phyloP scores from a whole-genome alignment of 768 basidiomycete species.

The Lactarius trivialis region DNA sequence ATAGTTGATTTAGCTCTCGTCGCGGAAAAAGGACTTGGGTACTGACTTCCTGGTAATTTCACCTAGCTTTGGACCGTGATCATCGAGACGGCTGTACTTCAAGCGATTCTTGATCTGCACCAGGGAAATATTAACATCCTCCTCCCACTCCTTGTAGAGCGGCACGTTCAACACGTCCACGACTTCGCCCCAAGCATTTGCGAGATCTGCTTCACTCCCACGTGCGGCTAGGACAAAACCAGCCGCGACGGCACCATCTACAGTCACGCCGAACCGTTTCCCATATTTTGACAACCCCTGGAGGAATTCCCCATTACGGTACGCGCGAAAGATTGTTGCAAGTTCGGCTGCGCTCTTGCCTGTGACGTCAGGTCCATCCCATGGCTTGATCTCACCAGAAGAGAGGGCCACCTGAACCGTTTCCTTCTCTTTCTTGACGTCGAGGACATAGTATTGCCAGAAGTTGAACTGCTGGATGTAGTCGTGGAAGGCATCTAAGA shows the following conservation, averaged over 20 bases:
- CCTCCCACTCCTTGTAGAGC: constrained; percentile 81
- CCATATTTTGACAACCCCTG: constrained; percentile 52
- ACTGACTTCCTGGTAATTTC: constrained; percentile 69
- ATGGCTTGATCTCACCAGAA: constrained; percentile 41
- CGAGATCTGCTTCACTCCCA: constrained; percentile 32
- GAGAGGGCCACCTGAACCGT: constrained; percentile 50
- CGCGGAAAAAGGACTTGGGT: not conserved
- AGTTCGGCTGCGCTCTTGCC: constrained; percentile 60
- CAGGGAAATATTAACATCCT: constrained; percentile 68
- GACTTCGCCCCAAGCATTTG: constrained; percentile 64
- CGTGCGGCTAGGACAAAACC: constrained; percentile 68
- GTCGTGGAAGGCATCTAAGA: constrained; percentile 58
- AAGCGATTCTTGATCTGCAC: constrained; percentile 70
- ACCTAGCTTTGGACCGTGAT: constrained; percentile 77
- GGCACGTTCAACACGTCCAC: constrained; percentile 86
- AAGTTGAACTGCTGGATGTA: constrained; percentile 61
- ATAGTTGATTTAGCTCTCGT: constrained; percentile 6
- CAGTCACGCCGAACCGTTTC: constrained; percentile 59
- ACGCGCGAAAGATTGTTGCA: constrained; percentile 51
- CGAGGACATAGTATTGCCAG: constrained; percentile 94
- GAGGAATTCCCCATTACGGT: constrained; percentile 39
- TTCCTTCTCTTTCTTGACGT: constrained; percentile 57
- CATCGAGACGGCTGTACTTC: constrained; percentile 75
- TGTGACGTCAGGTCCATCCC: constrained; percentile 54
- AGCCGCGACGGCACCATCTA: constrained; percentile 61